phyloP scores from a whole-genome alignment of 495 filamentous ascomycete genomes.

The Aspergillus campestris region DNA sequence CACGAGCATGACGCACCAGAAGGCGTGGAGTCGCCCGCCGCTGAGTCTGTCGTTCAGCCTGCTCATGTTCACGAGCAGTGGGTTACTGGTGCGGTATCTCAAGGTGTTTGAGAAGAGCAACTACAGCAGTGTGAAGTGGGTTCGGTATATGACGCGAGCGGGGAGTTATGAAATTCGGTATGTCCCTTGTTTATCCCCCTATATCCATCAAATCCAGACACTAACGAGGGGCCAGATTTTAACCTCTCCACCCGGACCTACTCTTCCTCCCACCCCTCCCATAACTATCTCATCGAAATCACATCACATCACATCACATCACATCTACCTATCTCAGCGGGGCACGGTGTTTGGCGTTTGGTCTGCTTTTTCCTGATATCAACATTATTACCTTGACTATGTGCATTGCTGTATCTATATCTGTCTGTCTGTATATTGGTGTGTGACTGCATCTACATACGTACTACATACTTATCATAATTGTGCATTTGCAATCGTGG shows the following conservation, averaged over 20 bases:
- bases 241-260: too few relatives aligned
- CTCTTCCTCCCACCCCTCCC: background rate
- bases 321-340: too few relatives aligned
- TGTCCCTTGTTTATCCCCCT: conserved; percentile 1
- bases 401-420: conserved; percentile 1
- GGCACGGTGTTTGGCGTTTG: too few relatives aligned
- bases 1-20: conserved; percentile 96
- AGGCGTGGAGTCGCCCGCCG: conserved; percentile 92
- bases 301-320: too few relatives aligned
- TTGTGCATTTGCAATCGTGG: too few relatives aligned
- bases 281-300: background rate
- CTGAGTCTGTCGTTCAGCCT: conserved; percentile 85
- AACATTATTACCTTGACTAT: too few relatives aligned
- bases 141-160: conserved; percentile 97
- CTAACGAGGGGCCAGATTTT: too few relatives aligned
- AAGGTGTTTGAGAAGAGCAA: conserved; percentile 99
- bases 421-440: conserved; percentile 8
- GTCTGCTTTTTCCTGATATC: too few relatives aligned
- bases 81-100: conserved; percentile 85
- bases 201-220: too few relatives aligned
- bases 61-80: conserved; percentile 95
- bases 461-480: too few relatives aligned
- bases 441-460: background rate
- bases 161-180: conserved; percentile 53
- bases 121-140: conserved; percentile 98